phyloP scores from a whole-genome alignment of 495 filamentous ascomycete species.

The Entonaema liquescens region DNA sequence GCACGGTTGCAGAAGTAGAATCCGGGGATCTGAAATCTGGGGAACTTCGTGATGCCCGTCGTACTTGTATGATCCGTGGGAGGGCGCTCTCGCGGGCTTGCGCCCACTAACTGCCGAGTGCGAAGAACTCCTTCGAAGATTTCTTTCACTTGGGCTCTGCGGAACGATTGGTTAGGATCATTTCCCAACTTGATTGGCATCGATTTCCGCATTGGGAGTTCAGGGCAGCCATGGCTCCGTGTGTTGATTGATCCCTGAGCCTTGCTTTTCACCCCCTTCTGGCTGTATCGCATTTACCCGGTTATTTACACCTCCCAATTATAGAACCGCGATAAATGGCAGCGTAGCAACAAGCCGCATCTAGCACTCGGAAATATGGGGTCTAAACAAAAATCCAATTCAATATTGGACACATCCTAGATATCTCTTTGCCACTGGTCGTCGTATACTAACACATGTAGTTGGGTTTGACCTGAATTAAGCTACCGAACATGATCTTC shows the following conservation, averaged over 20 bases:
- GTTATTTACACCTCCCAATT: constrained; percentile 47
- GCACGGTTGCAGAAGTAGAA: constrained; percentile 31
- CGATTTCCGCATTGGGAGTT: constrained; percentile 50
- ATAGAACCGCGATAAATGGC: constrained; percentile 42
- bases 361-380: constrained; percentile 35
- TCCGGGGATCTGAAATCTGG: constrained; percentile 38
- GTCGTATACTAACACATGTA: constrained; percentile 18
- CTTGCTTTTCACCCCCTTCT: constrained; percentile 41
- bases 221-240: constrained; percentile 53
- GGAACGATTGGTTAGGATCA: constrained; percentile 49
- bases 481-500: constrained; percentile 19
- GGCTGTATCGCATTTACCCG: constrained; percentile 48
- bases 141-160: constrained; percentile 51
- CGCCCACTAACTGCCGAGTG: constrained; percentile 55
- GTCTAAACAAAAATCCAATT: constrained; percentile 21
- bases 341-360: constrained; percentile 36
- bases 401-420: constrained; percentile 15
- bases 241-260: constrained; percentile 40
- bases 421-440: constrained; percentile 17
- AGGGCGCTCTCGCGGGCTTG: constrained; percentile 33
- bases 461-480: constrained; percentile 8
- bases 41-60: constrained; percentile 35
- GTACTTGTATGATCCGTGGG: constrained; percentile 40
- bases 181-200: constrained; percentile 47
- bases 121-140: constrained; percentile 50